These are phyloP conservation scores for Pachyrhizus erosus DNA, from an alignment of 306 rosid genomes.

Conservation along the genomic window DNA sequence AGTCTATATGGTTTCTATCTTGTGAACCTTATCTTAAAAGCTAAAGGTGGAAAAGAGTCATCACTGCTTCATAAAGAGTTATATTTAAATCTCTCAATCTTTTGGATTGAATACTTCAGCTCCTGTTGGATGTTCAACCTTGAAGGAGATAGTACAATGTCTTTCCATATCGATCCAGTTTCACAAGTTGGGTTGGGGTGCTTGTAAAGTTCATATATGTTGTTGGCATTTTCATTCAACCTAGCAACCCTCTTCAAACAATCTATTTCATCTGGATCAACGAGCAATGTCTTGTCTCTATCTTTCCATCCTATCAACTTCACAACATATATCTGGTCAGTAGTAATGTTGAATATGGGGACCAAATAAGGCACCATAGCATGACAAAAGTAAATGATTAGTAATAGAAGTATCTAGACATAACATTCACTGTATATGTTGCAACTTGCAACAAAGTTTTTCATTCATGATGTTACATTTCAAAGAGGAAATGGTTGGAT, in stretches of 20 bases:
- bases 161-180: slow-evolving; percentile 92
- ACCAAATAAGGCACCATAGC: not conserved
- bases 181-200: slow-evolving; percentile 76
- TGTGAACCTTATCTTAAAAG: slow-evolving; percentile 35
- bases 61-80: slow-evolving; percentile 30
- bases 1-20: slow-evolving; percentile 19
- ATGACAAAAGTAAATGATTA: slow-evolving; percentile 5
- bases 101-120: slow-evolving; percentile 84
- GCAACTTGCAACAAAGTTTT: not conserved
- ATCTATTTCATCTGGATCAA: slow-evolving; percentile 91
- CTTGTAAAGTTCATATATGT: slow-evolving; percentile 85
- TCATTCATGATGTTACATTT: not conserved
- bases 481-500: not conserved
- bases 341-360: not conserved
- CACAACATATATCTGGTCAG: slow-evolving; percentile 45
- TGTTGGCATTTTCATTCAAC: slow-evolving; percentile 71
- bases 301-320: slow-evolving; percentile 98
- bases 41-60: slow-evolving; percentile 20
- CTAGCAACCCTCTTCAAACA: slow-evolving; percentile 76
- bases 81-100: slow-evolving; percentile 61
- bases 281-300: slow-evolving; percentile 83
- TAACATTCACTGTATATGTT: not conserved
- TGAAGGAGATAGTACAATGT: slow-evolving; percentile 88
- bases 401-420: not conserved
- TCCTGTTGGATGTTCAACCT: slow-evolving; percentile 83